phyloP scores from a whole-genome alignment of 495 filamentous ascomycete species.

The Daldinia childiae region DNA sequence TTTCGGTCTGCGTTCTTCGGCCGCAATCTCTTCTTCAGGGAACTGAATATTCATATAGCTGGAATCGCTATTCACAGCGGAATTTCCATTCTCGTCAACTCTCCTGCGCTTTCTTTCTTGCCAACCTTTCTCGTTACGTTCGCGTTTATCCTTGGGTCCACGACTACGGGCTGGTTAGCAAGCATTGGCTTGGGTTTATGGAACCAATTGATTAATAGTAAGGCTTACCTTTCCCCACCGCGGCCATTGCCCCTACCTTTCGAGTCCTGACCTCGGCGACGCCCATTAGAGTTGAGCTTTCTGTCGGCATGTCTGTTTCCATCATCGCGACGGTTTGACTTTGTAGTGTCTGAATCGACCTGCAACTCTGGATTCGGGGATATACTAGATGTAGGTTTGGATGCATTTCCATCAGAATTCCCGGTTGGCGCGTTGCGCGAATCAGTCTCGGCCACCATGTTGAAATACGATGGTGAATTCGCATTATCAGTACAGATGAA shows the following conservation, averaged over 20 bases:
- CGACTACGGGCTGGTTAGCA: conserved; percentile 40
- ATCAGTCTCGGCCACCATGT: conserved; percentile 31
- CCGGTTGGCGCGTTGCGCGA: conserved; percentile 7
- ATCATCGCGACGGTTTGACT: conserved; percentile 20
- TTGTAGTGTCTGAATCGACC: conserved; percentile 21
- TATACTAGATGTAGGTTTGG: conserved; percentile 2
- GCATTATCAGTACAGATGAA: conserved; percentile 19
- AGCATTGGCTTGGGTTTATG: conserved; percentile 33
- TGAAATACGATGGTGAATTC: conserved; percentile 23
- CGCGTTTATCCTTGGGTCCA: conserved; percentile 24
- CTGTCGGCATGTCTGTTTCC: conserved; percentile 14
- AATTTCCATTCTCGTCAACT: conserved; percentile 45
- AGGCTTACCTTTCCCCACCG: conserved; percentile 28
- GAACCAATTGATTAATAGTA: conserved; percentile 1
- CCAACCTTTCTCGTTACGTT: conserved; percentile 40
- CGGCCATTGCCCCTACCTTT: conserved; percentile 30
- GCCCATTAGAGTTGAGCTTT: conserved; percentile 34
- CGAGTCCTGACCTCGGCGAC: conserved; percentile 22
- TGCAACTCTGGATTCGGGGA: conserved; percentile 16
- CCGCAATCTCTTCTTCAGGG: conserved; percentile 76
- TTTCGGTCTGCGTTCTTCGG: conserved; percentile 87
- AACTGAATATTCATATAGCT: conserved; percentile 58
- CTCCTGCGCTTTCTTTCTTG: conserved; percentile 46
- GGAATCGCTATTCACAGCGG: conserved; percentile 62
- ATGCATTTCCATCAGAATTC: not conserved